Evolutionary conservation across 306 rosid genomes (phyloP), one percentile per base, ranked within the genome.

Genomic region (Begonia peltatifolia): DNA sequence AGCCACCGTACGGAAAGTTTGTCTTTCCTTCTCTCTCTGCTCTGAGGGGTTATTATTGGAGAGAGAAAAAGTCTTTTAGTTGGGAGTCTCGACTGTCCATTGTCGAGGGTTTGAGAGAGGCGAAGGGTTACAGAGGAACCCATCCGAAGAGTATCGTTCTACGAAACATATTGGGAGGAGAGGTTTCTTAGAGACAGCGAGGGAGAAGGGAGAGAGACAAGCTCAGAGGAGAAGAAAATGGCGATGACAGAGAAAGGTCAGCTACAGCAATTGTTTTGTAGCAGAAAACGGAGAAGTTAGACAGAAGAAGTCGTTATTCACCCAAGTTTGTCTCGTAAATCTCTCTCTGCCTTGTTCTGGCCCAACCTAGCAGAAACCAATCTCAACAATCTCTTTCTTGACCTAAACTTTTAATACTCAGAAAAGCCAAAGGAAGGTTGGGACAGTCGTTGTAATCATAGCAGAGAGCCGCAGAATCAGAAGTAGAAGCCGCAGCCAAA

Each of bases 281-380:
- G 38, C 38, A 65, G 56, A 50, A 57, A 44, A 17, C 6, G 7
- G 38, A 5, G 38, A 30, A 57, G 18, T 42, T 47, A 62, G 42
- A 59, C 54, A 66, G 71, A 79, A 78, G 17, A 49, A 77, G 80
- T 86, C 74, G 87, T 79, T 75, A 71, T 77, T 76, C 38, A 30
- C 38, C 62, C 71, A 67, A 62, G 58, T 73, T 10, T 60, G 42
- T 70, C 64, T 62, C 60, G 30, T 51, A 23, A 60, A 0, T 30
- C 8, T 30, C 38, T 30, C 18, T 12, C 22, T 14, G 38, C 44
- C 15, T 50, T 14, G 35, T 50, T 41, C 18, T 49, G 48, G 48
- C 48, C 48, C 14, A 11, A 2, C 48, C 14, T 44, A 44, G 41
- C 13, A 54, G 23, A 55, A 11, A 41, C 48, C 38, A 6, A 30